phyloP scores from a whole-genome alignment of 768 basidiomycete genomes.

The Suillus clintonianus region DNA sequence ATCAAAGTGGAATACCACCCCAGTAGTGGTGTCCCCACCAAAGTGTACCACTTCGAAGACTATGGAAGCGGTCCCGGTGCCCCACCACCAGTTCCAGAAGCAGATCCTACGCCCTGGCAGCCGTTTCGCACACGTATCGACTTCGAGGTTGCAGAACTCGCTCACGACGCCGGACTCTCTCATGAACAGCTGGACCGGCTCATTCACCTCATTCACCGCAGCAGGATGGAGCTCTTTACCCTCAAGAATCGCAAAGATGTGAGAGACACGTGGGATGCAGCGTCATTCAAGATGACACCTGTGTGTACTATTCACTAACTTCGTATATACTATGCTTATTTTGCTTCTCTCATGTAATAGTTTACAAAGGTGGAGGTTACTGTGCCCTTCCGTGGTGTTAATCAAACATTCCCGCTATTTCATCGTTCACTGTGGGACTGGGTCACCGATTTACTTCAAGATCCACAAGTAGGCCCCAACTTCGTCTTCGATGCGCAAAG shows the following conservation, averaged over 20 bases:
- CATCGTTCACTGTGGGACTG: too few relatives aligned
- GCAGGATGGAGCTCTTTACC: conserved; percentile 5
- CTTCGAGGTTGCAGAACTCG: too few relatives aligned
- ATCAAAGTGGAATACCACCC: too few relatives aligned
- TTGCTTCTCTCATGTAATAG: conserved; percentile 5
- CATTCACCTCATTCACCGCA: conserved; percentile 1
- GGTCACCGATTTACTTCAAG: conserved; percentile 4
- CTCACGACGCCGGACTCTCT: conserved; percentile 4
- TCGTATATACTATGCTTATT: conserved; percentile 1
- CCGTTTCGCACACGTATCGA: conserved; percentile 6
- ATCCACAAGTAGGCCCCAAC: conserved; percentile 7
- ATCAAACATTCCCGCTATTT: not conserved
- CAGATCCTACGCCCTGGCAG: conserved; percentile 8
- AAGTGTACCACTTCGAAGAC: too few relatives aligned
- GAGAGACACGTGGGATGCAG: not conserved
- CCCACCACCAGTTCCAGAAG: not conserved
- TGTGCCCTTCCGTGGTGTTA: not conserved
- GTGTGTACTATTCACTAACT: conserved; percentile 4
- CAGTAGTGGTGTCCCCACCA: too few relatives aligned
- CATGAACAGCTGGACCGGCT: conserved; percentile 7
- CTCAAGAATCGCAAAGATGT: conserved; percentile 1
- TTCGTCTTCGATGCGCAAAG: too few relatives aligned
- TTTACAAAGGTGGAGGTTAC: not conserved
- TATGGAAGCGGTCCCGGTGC: not conserved
- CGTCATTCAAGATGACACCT: not conserved